These are phyloP conservation scores for Fusarium sp. DNA, from an alignment of 2,329 filamentous ascomycete species.

Conservation along the genomic window DNA sequence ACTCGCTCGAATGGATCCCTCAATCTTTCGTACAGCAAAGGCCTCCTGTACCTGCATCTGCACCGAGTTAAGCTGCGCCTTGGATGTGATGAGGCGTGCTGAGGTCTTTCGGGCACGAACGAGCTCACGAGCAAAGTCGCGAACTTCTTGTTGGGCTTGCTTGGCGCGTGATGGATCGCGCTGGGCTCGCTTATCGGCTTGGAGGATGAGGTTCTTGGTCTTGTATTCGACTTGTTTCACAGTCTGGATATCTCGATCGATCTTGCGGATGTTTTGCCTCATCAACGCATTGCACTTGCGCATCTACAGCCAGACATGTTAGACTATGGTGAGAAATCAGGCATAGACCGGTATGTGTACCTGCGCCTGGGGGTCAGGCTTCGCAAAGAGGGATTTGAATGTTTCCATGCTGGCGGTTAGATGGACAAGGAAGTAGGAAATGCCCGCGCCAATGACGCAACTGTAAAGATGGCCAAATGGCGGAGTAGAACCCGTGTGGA, in stretches of 20 bases:
- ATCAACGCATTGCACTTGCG: constrained; percentile 95
- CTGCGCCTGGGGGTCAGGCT: constrained; percentile 92
- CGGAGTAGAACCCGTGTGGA: not conserved
- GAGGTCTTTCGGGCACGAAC: constrained; percentile 81
- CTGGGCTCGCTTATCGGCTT: constrained; percentile 81
- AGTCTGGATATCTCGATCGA: constrained; percentile 88
- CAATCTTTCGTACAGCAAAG: constrained; percentile 93
- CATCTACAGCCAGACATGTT: constrained; percentile 63
- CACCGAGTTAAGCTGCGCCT: constrained; percentile 90
- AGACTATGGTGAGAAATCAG: not conserved
- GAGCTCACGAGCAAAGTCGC: constrained; percentile 87
- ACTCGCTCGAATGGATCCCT: constrained; percentile 85
- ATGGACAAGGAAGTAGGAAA: not conserved
- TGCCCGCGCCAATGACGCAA: constrained; percentile 40
- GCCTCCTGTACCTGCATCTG: constrained; percentile 98
- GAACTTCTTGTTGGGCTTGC: constrained; percentile 83
- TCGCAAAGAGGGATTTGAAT: constrained; percentile 84
- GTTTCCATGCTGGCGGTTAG: constrained; percentile 74
- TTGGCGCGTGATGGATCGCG: constrained; percentile 79
- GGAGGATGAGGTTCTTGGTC: constrained; percentile 84
- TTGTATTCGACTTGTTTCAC: constrained; percentile 83
- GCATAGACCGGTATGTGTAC: constrained; percentile 57
- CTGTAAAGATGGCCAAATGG: constrained; percentile 22
- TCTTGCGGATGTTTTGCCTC: constrained; percentile 87
- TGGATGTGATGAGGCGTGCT: constrained; percentile 79